Percentiles rank a stretch among this genome's conserved stretches.
phyloP scores from a whole-genome alignment of 2,329 filamentous ascomycete species.

The Talaromyces atroroseus region DNA sequence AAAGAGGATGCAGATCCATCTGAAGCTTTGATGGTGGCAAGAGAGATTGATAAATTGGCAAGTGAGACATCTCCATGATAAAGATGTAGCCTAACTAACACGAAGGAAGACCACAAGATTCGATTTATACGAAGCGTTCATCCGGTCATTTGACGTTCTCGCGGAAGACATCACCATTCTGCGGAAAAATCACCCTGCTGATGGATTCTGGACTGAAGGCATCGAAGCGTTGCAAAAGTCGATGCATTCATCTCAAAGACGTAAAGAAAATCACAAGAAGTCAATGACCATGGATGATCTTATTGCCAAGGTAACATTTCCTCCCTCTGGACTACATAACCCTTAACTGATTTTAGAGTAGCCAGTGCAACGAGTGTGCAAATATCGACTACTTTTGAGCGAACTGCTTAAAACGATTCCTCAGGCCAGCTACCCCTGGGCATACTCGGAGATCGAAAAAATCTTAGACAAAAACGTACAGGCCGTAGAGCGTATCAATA shows the following conservation, averaged over 20 bases:
- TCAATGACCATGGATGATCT: slow-evolving; percentile 79
- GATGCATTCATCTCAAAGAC: slow-evolving; percentile 62
- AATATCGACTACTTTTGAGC: slow-evolving; percentile 80
- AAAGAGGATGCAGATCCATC: slow-evolving; percentile 46
- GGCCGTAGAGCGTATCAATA: slow-evolving; percentile 73
- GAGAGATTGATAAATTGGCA: slow-evolving; percentile 51
- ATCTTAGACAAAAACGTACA: slow-evolving; percentile 66
- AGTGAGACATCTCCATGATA: slow-evolving; percentile 11
- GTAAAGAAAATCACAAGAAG: slow-evolving; percentile 61
- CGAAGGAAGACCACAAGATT: slow-evolving; percentile 68
- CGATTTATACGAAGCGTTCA: slow-evolving; percentile 86
- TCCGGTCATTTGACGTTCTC: slow-evolving; percentile 82
- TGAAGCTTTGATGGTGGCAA: slow-evolving; percentile 50
- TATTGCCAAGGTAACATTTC: slow-evolving; percentile 68
- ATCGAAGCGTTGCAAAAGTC: slow-evolving; percentile 77
- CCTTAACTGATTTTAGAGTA: slow-evolving; percentile 31
- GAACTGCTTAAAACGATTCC: slow-evolving; percentile 80
- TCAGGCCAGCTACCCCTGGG: slow-evolving; percentile 75
- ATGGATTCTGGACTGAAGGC: slow-evolving; percentile 76
- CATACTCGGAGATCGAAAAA: slow-evolving; percentile 73
- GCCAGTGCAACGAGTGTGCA: slow-evolving; percentile 89
- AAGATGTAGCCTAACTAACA: slow-evolving; percentile 40
- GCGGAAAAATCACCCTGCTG: slow-evolving; percentile 63
- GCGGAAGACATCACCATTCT: slow-evolving; percentile 68
- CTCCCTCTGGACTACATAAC: not conserved